Percentiles rank a stretch among this genome's conserved stretches.
Evolutionary conservation across 164 flowering plant species (phyloP).

Genomic region (Tetracentron sinense): DNA sequence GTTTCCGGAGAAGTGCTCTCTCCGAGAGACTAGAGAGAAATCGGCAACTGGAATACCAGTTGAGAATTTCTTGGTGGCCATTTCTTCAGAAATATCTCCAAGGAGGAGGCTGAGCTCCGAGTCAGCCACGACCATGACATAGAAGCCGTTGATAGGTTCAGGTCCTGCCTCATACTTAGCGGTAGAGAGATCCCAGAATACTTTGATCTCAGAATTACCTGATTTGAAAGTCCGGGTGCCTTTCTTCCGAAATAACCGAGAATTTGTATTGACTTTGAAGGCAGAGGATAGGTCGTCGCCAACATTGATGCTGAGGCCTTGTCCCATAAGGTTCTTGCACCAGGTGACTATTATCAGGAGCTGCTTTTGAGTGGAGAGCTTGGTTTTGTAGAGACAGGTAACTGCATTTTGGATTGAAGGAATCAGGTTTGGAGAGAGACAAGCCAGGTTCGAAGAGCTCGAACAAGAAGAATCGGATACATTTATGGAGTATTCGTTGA

Average conservation of each 20-base stretch:
- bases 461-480: slow-evolving; percentile 72
- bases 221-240: slow-evolving; percentile 47
- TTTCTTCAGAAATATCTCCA: slow-evolving; percentile 57
- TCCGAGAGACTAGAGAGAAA: slow-evolving; percentile 42
- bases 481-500: slow-evolving; percentile 61
- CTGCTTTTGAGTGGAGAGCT: slow-evolving; percentile 44
- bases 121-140: slow-evolving; percentile 46
- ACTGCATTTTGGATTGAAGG: slow-evolving; percentile 68
- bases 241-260: slow-evolving; percentile 50
- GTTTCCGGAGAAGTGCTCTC: slow-evolving; percentile 66
- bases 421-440: no score
- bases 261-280: slow-evolving; percentile 50
- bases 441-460: slow-evolving; percentile 34
- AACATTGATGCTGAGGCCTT: slow-evolving; percentile 48
- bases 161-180: slow-evolving; percentile 63
- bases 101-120: slow-evolving; percentile 49
- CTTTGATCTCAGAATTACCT: slow-evolving; percentile 35
- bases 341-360: slow-evolving; percentile 55
- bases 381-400: slow-evolving; percentile 46
- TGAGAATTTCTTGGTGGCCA: slow-evolving; percentile 34
- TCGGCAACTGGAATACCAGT: slow-evolving; percentile 22
- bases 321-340: slow-evolving; percentile 45
- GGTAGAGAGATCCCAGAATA: slow-evolving; percentile 64
- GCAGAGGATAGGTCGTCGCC: slow-evolving; percentile 35
- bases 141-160: slow-evolving; percentile 64